Base-by-base conservation (phyloP, 2,329 filamentous ascomycete species). In the Ascochyta lentis region DNA sequence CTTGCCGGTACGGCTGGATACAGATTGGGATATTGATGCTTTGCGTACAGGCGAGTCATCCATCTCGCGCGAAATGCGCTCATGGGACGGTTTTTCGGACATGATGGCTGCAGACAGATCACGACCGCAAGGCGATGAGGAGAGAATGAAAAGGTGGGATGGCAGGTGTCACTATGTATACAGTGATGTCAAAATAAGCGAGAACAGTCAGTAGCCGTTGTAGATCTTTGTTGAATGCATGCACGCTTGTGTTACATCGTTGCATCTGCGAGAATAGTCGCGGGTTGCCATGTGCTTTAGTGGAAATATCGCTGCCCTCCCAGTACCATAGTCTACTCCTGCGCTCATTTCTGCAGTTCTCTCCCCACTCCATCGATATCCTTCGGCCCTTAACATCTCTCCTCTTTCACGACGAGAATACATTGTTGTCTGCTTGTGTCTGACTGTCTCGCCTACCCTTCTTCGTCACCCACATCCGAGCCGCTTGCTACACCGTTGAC, bases 11-110 rank as follows among this genome's bases (percentile, higher is more conserved):
- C 57, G 57, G 48, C 29, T 42, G 19, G 40, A 29, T 31, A 34
- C 58, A 31, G 49, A 48, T n/a, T 10, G 41, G 26, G 47, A 48
- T 16, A 38, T 47, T 16, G 47, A 49, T 12, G 19, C 38, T 24
- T 48, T 56, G 37, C 53, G 53, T 12, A 35, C 47, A 0, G 53
- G 43, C 7, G 47, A 56, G 2, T 48, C 41, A 24, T 56, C 53
- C 3, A 50, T 6, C 6, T 56, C 47, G 42, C 47, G 53, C 38
- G 47, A 56, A 16, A 51, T 16, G 43, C 53, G 53, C 37, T 51
- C 48, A 31, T 56, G 53, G 15, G 38, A 47, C 15, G 47, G 53
- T 23, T 56, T 56, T 23, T 51, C 47, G 8, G 53, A 56, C 53
- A 56, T 56, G 6, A 13, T 43, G 15, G 23, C 29, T 29, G 10